A percentile compares a stretch with the other conserved stretches of the same genome.
Evolutionary conservation across 2,329 filamentous ascomycete genomes (phyloP).

Genomic region (Colletotrichum plurivorum): DNA sequence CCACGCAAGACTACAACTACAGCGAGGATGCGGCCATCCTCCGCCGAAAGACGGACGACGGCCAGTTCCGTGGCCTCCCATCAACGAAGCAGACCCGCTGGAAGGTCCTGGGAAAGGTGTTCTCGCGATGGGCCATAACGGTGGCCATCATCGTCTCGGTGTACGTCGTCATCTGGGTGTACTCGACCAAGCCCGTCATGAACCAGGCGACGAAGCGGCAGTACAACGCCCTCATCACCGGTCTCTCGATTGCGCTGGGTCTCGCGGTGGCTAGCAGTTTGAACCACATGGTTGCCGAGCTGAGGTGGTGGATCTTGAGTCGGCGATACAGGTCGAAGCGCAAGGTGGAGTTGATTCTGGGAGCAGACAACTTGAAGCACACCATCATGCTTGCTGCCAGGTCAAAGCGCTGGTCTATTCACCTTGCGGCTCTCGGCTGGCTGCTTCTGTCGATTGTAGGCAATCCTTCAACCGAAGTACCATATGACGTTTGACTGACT

Average conservation of each 20-base stretch:
- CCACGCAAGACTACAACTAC: constrained; percentile 14
- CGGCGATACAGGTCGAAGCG: constrained; percentile 51
- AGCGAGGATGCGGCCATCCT: constrained; percentile 32
- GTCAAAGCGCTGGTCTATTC: constrained; percentile 46
- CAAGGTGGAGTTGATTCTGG: constrained; percentile 55
- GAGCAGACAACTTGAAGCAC: constrained; percentile 49
- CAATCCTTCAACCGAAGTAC: neutral
- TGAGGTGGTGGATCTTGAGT: constrained; percentile 62
- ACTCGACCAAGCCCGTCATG: constrained; percentile 48
- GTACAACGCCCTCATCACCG: constrained; percentile 61
- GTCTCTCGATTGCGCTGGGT: constrained; percentile 57
- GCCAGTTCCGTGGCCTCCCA: constrained; percentile 25
- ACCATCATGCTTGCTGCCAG: constrained; percentile 47
- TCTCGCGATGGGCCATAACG: constrained; percentile 47
- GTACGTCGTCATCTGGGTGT: constrained; percentile 48
- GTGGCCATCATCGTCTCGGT: constrained; percentile 46
- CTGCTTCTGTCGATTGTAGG: constrained; percentile 50
- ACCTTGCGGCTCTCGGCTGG: constrained; percentile 48
- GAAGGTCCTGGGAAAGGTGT: constrained; percentile 22
- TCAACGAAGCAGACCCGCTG: neutral
- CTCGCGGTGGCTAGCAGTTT: constrained; percentile 59
- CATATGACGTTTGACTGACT: neutral
- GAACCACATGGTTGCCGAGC: constrained; percentile 58
- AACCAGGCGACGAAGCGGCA: constrained; percentile 52
- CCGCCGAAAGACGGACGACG: constrained; percentile 20